Percentiles rank a stretch among this genome's conserved stretches.
Evolutionary conservation across 2,329 filamentous ascomycete genomes (phyloP).

Genomic region (Venturia effusa): DNA sequence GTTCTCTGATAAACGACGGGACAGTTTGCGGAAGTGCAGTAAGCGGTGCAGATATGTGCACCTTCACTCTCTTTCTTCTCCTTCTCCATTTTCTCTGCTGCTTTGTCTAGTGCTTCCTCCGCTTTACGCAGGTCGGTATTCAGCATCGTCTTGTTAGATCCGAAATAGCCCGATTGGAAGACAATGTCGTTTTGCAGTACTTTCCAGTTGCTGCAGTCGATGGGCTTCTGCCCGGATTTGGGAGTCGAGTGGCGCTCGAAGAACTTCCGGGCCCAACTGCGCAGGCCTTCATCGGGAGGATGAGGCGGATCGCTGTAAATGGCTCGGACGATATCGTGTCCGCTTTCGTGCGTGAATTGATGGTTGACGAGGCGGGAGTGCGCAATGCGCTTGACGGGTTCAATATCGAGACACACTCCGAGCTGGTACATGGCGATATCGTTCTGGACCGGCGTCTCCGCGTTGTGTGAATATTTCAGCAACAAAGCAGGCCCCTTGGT

Average conservation of each 20-base stretch:
- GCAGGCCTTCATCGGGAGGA: not conserved
- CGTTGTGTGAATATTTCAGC: not conserved
- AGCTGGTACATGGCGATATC: constrained; percentile 8
- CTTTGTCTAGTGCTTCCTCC: not conserved
- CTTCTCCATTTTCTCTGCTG: not conserved
- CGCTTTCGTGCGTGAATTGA: constrained; percentile 4
- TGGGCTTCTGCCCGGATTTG: not conserved
- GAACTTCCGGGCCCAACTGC: not conserved
- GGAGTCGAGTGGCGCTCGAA: not conserved
- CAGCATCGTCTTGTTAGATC: not conserved
- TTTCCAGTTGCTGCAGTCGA: constrained; percentile 4
- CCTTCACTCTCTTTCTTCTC: not conserved
- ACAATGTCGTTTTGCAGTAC: not conserved
- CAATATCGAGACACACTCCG: not conserved
- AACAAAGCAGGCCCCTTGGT: not conserved
- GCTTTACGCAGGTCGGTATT: not conserved
- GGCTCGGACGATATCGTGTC: not conserved
- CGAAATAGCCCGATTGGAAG: not conserved
- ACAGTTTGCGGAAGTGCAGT: not conserved
- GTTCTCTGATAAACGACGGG: not conserved
- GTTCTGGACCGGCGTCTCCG: not conserved
- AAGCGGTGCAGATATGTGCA: not conserved
- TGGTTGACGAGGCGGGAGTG: not conserved
- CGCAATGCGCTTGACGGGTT: not conserved
- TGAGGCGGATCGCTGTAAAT: not conserved